Evolutionary conservation across 257 asterid species (phyloP).

Genomic region (Nicotiana obtusifolia): DNA sequence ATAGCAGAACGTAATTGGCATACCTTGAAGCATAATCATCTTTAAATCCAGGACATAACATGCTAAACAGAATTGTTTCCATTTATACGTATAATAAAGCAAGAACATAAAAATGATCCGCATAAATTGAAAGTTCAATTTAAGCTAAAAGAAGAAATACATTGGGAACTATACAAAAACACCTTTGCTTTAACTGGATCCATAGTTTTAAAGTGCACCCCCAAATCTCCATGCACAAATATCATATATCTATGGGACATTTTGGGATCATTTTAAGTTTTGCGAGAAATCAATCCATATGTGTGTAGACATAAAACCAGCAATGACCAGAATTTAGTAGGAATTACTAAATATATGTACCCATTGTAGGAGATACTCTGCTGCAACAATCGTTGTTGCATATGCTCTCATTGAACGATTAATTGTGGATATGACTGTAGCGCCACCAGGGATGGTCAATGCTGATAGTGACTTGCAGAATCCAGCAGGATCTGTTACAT

Average conservation of each 20-base stretch:
- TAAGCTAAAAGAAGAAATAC: background rate
- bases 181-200: background rate
- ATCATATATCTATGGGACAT: background rate
- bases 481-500: constrained; percentile 81
- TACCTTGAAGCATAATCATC: background rate
- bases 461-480: constrained; percentile 90
- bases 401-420: constrained; percentile 95
- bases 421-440: constrained; percentile 75
- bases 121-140: background rate
- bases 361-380: constrained; percentile 80
- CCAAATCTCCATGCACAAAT: background rate
- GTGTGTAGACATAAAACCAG: background rate
- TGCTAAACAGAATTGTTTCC: background rate
- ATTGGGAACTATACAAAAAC: background rate
- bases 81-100: background rate
- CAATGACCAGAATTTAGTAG: background rate
- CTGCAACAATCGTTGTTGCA: constrained; percentile 71
- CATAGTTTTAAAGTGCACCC: background rate
- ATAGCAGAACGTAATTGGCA: background rate
- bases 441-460: constrained; percentile 60
- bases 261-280: background rate
- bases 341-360: constrained; percentile 32
- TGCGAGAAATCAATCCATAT: background rate
- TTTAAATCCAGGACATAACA: background rate
- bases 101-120: background rate